Conservation (phyloP, 177 flowering plant species). For the Vitis hybrid region DNA sequence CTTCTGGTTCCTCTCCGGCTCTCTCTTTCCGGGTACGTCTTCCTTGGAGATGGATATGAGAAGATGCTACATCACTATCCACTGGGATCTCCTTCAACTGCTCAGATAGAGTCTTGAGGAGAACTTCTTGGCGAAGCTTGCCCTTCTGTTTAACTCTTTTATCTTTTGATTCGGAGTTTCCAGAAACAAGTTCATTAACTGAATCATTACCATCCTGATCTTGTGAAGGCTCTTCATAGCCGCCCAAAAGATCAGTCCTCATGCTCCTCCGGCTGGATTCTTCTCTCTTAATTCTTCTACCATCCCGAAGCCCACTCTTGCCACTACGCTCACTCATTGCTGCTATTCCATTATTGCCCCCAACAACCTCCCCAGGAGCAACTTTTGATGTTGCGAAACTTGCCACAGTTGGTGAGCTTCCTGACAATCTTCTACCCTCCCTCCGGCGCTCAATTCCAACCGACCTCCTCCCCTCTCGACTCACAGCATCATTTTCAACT, state of each 20-base stretch:
- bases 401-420: slow-evolving; percentile 42
- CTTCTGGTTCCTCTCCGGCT: slow-evolving; percentile 36
- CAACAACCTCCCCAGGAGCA: slow-evolving; percentile 39
- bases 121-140: slow-evolving; percentile 32
- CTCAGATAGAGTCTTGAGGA: slow-evolving; percentile 60
- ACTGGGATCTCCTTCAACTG: slow-evolving; percentile 46
- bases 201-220: slow-evolving; percentile 25
- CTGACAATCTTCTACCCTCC: slow-evolving; percentile 46
- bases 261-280: slow-evolving; percentile 38
- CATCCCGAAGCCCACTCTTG: slow-evolving; percentile 39
- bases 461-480: slow-evolving; percentile 63
- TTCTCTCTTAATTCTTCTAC: slow-evolving; percentile 49
- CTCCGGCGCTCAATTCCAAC: slow-evolving; percentile 42
- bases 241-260: slow-evolving; percentile 35
- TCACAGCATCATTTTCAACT: slow-evolving; percentile 40
- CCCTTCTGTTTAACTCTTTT: slow-evolving; percentile 43
- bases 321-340: slow-evolving; percentile 35
- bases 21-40: slow-evolving; percentile 28
- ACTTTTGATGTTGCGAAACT: slow-evolving; percentile 47
- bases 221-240: slow-evolving; percentile 32
- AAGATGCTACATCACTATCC: slow-evolving; percentile 61
- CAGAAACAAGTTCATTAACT: slow-evolving; percentile 32
- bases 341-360: slow-evolving; percentile 22
- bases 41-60: slow-evolving; percentile 38
- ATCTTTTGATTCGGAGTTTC: slow-evolving; percentile 37